Evolutionary conservation across 2,329 filamentous ascomycete species (phyloP).

Genomic region (Talaromyces atroroseus): DNA sequence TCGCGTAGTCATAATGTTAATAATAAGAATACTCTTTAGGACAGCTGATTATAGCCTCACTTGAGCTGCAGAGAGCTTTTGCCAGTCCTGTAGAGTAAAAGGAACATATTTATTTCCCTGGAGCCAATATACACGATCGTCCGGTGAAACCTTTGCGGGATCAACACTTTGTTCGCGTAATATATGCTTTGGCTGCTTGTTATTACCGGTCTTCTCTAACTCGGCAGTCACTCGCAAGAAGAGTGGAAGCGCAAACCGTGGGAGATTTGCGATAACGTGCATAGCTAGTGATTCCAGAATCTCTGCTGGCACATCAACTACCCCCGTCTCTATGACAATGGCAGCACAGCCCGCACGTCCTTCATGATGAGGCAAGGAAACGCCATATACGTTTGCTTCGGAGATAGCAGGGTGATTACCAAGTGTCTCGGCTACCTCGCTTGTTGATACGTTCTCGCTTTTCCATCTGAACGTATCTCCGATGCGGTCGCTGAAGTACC

Average conservation of each 20-base stretch:
- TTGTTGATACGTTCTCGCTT: constrained; percentile 75
- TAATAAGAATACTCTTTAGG: not conserved
- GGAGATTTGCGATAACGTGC: constrained; percentile 56
- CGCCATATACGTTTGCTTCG: constrained; percentile 84
- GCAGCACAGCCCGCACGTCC: constrained; percentile 78
- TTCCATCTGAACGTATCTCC: constrained; percentile 57
- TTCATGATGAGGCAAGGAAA: constrained; percentile 72
- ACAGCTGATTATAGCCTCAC: constrained; percentile 58
- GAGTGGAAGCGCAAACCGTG: constrained; percentile 68
- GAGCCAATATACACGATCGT: constrained; percentile 61
- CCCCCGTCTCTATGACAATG: constrained; percentile 51
- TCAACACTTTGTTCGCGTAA: constrained; percentile 70
- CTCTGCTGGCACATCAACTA: constrained; percentile 30
- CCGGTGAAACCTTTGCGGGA: constrained; percentile 40
- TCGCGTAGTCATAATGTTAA: not conserved
- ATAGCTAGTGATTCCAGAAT: constrained; percentile 56
- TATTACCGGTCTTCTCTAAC: constrained; percentile 70
- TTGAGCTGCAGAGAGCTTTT: constrained; percentile 57
- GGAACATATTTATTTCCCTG: constrained; percentile 60
- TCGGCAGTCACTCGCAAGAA: constrained; percentile 65
- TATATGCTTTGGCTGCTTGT: constrained; percentile 79
- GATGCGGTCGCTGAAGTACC: constrained; percentile 69
- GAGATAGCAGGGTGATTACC: constrained; percentile 60
- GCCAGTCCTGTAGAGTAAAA: constrained; percentile 66
- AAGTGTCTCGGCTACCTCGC: constrained; percentile 72